phyloP scores from a whole-genome alignment of 2,329 filamentous ascomycete genomes.

The Fusarium domesticum region DNA sequence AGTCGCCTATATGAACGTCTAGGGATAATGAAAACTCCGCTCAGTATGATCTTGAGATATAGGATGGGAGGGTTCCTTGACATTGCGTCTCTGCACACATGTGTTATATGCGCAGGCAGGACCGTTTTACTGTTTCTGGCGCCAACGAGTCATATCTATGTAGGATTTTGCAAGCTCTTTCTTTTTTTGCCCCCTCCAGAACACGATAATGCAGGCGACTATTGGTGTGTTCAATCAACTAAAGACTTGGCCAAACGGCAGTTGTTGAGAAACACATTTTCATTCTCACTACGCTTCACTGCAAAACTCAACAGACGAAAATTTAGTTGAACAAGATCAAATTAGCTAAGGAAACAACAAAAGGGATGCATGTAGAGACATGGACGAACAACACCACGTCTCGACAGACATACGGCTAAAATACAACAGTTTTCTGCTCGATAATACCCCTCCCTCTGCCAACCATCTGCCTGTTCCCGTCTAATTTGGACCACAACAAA shows the following conservation, averaged over 20 bases:
- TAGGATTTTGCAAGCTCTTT: background rate
- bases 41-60: background rate
- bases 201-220: background rate
- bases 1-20: conserved; percentile 7
- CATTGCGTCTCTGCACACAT: conserved; percentile 15
- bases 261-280: too few species aligned
- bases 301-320: conserved; percentile 6
- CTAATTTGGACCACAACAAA: conserved; percentile 33
- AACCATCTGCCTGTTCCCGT: conserved; percentile 34
- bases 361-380: conserved; percentile 33
- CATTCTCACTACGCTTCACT: too few species aligned
- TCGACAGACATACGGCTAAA: conserved; percentile 37
- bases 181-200: background rate
- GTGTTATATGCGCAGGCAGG: conserved; percentile 26
- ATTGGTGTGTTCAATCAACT: too few species aligned
- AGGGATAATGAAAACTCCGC: background rate
- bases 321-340: conserved; percentile 35
- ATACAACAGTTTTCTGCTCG: conserved; percentile 39
- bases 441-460: conserved; percentile 19
- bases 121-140: conserved; percentile 7
- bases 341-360: conserved; percentile 37
- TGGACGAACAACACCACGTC: conserved; percentile 30
- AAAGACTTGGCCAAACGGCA: too few species aligned
- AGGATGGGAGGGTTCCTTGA: conserved; percentile 16
- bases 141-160: background rate